These are phyloP conservation scores for Phragmites australis DNA, from an alignment of 176 grass and related monocot species.

Conservation along the genomic window DNA sequence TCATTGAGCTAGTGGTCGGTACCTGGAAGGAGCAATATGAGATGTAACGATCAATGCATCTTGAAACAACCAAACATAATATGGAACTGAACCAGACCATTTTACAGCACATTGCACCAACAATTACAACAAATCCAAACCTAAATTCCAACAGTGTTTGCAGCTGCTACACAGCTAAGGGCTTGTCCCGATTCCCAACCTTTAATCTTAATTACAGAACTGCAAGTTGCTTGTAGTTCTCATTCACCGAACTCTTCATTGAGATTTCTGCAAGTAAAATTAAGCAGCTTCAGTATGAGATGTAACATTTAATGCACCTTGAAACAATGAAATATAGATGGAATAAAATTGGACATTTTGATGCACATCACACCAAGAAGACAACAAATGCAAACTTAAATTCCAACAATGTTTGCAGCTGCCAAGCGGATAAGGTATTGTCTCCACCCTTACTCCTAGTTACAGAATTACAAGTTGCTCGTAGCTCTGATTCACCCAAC, in stretches of 20 bases:
- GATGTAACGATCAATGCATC: background rate
- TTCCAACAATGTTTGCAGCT: background rate
- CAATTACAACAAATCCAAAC: background rate
- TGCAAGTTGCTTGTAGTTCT: background rate
- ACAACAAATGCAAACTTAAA: background rate
- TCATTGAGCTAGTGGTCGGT: background rate
- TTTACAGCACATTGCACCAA: background rate
- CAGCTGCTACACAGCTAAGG: background rate
- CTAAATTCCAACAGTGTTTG: background rate
- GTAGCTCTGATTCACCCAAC: background rate
- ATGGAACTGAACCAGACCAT: background rate
- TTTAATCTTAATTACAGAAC: background rate
- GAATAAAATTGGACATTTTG: background rate
- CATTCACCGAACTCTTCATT: background rate
- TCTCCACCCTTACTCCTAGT: background rate
- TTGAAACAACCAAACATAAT: conserved; percentile 9
- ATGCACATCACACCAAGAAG: background rate
- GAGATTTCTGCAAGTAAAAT: background rate
- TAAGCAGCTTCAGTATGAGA: too few relatives aligned
- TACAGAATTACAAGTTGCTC: background rate
- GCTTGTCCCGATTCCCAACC: background rate
- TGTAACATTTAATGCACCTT: too few relatives aligned
- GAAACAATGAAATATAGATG: background rate
- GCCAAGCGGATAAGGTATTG: background rate
- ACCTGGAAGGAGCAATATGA: background rate